Conservation (phyloP, 306 rosid species). For the cucumber (Cucumis sativus) region DNA sequence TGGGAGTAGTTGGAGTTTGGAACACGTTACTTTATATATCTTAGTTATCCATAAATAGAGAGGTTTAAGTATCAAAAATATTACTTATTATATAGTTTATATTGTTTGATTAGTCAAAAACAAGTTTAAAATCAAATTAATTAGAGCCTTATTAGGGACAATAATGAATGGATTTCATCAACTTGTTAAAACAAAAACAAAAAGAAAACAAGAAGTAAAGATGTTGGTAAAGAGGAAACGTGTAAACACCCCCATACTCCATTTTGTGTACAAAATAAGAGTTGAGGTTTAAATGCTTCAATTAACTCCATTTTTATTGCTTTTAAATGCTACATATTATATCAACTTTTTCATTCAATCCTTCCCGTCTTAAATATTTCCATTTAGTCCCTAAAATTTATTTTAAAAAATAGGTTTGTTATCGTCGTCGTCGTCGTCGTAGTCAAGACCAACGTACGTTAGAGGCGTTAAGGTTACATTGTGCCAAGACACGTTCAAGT, state of each 20-base stretch:
- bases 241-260: neutral
- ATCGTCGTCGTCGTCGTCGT: too few species aligned
- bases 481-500: too few species aligned
- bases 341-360: neutral
- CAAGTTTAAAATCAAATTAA: neutral
- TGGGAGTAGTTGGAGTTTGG: neutral
- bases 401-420: too few species aligned
- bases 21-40: neutral
- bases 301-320: neutral
- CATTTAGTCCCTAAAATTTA: neutral
- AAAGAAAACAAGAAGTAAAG: neutral
- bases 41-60: neutral
- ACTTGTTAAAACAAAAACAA: neutral
- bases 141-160: neutral
- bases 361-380: neutral
- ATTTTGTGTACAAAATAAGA: neutral
- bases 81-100: neutral
- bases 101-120: neutral
- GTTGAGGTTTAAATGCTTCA: neutral
- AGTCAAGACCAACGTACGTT: too few species aligned
- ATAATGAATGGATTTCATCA: neutral
- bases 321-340: neutral
- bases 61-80: neutral
- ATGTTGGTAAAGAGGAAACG: neutral
- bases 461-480: too few species aligned